Base-by-base conservation (phyloP, 306 rosid species). In the Erythrophleum fordii region DNA sequence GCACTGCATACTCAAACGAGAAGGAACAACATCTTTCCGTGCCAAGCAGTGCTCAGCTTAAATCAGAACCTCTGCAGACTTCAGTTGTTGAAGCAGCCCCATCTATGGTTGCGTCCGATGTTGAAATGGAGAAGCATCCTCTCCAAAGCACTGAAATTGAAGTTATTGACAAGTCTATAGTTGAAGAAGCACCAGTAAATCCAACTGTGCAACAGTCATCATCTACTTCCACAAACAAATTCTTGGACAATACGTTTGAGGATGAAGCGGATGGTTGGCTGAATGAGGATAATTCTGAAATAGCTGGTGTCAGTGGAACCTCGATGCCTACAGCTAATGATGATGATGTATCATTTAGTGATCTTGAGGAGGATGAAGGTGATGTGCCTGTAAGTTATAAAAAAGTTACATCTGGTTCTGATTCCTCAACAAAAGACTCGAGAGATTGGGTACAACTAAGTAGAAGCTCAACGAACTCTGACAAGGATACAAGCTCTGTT, bases 261-360 rank as follows among this genome's bases (percentile, higher is more conserved):
- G 95, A 95, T 69, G 97, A 92, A 81, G 97, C 82, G 20, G 99
- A 95, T 88, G 99, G 92, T 76, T 95, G 99, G 99, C 86, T 95
- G 93, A 91, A 91, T 62, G 99, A 94, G 85, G 98, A 91, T 80
- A 88, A 60, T 79, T 85, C 97, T 31, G 97, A 92, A 81, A 84
- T 78, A 65, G 92, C 85, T 83, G 97, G 91, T 80, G 94, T 73
- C 20, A 81, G 92, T 73, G 88, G 90, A 76, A 86, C 90, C 37
- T 82, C 88, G 65, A 35, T 89, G 46, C 94, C 89, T 70, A 69
- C 90, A 18, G 94, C 75, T 76, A 88, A 88, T 72, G 97, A 92
- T 0, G 98, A 95, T 83, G 99, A 95, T 79, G 99, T 95, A 17
- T 90, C 99, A 4, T 95, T 95, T 85, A 95, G 99, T 71, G 99